Conservation (phyloP, 441 rosid species). For the Francoa sonchifolia region DNA sequence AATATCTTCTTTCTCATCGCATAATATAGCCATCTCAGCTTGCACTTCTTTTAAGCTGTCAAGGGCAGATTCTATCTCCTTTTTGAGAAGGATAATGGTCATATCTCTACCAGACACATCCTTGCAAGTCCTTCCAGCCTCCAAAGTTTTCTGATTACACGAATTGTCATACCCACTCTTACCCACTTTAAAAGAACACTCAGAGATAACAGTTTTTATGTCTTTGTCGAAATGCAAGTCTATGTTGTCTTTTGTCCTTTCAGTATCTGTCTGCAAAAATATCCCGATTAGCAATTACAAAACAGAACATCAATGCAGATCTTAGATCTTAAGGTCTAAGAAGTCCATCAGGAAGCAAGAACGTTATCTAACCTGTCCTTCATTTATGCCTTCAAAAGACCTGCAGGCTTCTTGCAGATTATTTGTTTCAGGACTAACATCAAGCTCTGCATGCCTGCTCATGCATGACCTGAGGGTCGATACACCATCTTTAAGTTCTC, state of each 20-base stretch:
- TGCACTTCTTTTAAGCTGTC: slow-evolving; percentile 65
- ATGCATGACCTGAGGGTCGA: slow-evolving; percentile 53
- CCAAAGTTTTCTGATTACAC: slow-evolving; percentile 18
- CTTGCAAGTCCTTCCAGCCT: slow-evolving; percentile 17
- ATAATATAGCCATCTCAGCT: slow-evolving; percentile 54
- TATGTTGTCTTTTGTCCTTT: slow-evolving; percentile 12
- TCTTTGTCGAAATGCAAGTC: slow-evolving; percentile 14
- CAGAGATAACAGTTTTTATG: slow-evolving; percentile 18
- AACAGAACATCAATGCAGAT: slow-evolving; percentile 16
- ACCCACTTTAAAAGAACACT: slow-evolving; percentile 24
- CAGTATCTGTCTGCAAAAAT: slow-evolving; percentile 40
- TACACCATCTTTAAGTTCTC: slow-evolving; percentile 53
- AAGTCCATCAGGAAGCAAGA: slow-evolving; percentile 13
- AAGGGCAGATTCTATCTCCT: slow-evolving; percentile 77
- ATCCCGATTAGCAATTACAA: slow-evolving; percentile 17
- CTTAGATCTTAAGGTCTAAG: slow-evolving; percentile 11
- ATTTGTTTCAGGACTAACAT: slow-evolving; percentile 20
- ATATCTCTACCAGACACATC: slow-evolving; percentile 34
- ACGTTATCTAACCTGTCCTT: slow-evolving; percentile 49
- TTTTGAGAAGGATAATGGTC: slow-evolving; percentile 53
- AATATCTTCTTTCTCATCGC: slow-evolving; percentile 53
- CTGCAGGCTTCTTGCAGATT: slow-evolving; percentile 17
- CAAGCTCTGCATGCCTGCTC: slow-evolving; percentile 28
- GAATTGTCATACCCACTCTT: slow-evolving; percentile 16
- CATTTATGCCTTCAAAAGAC: slow-evolving; percentile 20